Evolutionary conservation across 805 yeast genomes (phyloP).

Genomic region (Barnettozyma vustinii): DNA sequence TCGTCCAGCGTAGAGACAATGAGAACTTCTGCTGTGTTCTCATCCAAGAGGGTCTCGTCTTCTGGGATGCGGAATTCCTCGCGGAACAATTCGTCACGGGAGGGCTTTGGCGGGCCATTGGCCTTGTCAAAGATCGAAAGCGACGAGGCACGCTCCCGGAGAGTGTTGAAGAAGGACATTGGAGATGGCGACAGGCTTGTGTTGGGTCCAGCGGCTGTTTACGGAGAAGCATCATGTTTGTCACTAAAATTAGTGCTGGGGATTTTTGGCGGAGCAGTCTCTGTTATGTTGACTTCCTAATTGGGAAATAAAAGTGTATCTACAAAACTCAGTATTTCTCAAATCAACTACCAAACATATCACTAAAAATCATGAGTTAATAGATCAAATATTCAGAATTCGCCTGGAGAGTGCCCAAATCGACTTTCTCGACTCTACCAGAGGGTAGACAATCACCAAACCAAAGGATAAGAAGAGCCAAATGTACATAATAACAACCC

Average conservation of each 20-base stretch:
- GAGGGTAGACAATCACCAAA: constrained; percentile 28
- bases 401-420: constrained; percentile 6
- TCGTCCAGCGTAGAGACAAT: constrained; percentile 25
- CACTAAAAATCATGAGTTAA: neutral
- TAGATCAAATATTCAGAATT: neutral
- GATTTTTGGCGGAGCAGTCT: too few species aligned
- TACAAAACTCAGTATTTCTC: neutral
- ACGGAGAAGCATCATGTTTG: neutral
- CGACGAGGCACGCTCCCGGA: constrained; percentile 42
- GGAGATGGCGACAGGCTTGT: neutral
- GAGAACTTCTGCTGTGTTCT: constrained; percentile 60
- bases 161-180: constrained; percentile 41
- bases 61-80: constrained; percentile 66
- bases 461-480: constrained; percentile 33
- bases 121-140: constrained; percentile 36
- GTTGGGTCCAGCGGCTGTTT: neutral
- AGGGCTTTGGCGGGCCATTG: constrained; percentile 36
- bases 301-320: constrained; percentile 1
- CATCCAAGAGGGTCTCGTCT: constrained; percentile 58
- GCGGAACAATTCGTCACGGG: constrained; percentile 69
- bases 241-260: neutral
- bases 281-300: constrained; percentile 11
- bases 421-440: constrained; percentile 24
- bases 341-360: neutral
- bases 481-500: constrained; percentile 28